These are phyloP conservation scores for Globisporangium splendens DNA, from an alignment of 352 stramenopile species.

Conservation along the genomic window DNA sequence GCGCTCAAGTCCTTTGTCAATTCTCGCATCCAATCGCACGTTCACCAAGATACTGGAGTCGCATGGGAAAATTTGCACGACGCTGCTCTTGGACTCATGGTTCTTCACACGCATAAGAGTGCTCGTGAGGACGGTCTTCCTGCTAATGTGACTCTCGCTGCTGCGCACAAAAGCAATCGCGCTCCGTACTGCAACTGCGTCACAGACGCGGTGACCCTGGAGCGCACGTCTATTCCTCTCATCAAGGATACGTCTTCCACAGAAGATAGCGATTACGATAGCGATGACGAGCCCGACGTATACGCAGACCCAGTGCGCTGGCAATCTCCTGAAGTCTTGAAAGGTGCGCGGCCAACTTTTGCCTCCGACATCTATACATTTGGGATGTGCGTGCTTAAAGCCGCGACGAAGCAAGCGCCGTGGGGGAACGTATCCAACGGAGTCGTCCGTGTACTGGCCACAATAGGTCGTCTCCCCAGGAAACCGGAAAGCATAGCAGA, in stretches of 20 bases:
- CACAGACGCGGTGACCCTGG: no score
- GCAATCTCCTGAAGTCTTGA: neutral
- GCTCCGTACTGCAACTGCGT: no score
- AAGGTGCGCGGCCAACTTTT: neutral
- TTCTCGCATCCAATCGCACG: neutral
- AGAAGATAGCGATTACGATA: neutral
- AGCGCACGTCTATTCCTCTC: no score
- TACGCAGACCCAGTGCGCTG: neutral
- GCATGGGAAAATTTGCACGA: neutral
- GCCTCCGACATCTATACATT: neutral
- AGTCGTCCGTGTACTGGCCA: neutral
- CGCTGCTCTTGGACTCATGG: neutral
- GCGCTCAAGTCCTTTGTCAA: neutral
- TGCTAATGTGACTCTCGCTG: no score
- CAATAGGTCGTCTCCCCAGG: neutral
- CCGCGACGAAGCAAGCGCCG: neutral
- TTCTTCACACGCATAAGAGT: neutral
- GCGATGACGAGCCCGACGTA: neutral
- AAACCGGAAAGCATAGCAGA: neutral
- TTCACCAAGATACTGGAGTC: neutral
- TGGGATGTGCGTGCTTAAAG: neutral
- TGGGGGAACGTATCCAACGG: neutral
- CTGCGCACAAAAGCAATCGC: no score
- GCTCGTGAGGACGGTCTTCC: neutral
- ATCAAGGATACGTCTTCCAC: neutral